phyloP scores from a whole-genome alignment of 176 grass and related monocot species.

The Eragrostis curvula region DNA sequence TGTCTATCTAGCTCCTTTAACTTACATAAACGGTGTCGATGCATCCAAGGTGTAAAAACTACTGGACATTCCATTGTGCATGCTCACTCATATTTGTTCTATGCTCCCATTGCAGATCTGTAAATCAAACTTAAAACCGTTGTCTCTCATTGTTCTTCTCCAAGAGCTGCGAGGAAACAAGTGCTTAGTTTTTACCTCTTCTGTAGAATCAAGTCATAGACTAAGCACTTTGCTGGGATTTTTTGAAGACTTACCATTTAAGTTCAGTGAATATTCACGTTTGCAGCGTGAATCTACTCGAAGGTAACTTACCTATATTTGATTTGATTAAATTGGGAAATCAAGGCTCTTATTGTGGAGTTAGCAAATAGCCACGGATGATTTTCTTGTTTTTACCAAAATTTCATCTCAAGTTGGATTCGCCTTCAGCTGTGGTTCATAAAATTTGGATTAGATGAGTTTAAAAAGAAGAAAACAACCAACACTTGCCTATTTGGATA shows the following conservation, averaged over 20 bases:
- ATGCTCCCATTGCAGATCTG: slow-evolving; percentile 63
- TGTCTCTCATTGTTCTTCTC: slow-evolving; percentile 82
- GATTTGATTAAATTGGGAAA: slow-evolving; percentile 12
- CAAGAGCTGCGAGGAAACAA: slow-evolving; percentile 75
- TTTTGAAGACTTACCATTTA: slow-evolving; percentile 79
- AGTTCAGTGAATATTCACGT: slow-evolving; percentile 93
- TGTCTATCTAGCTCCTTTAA: slow-evolving; percentile 28
- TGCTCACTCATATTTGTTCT: slow-evolving; percentile 22
- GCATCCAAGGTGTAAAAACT: slow-evolving; percentile 14
- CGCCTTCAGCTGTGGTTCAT: slow-evolving; percentile 12
- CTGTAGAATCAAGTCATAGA: slow-evolving; percentile 90
- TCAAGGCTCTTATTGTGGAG: background rate
- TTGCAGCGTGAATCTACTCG: slow-evolving; percentile 79
- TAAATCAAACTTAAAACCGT: slow-evolving; percentile 86
- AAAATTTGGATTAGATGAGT: background rate
- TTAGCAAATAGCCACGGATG: background rate
- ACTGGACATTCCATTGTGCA: background rate
- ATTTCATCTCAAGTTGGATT: background rate
- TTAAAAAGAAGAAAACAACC: background rate
- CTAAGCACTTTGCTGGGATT: slow-evolving; percentile 80
- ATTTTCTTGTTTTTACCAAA: background rate
- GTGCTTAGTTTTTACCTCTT: slow-evolving; percentile 91
- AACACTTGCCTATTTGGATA: background rate
- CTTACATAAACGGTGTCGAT: background rate
- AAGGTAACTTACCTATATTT: slow-evolving; percentile 61